Conservation (phyloP, 768 basidiomycete genomes). For the Amanita pallidorosea region DNA sequence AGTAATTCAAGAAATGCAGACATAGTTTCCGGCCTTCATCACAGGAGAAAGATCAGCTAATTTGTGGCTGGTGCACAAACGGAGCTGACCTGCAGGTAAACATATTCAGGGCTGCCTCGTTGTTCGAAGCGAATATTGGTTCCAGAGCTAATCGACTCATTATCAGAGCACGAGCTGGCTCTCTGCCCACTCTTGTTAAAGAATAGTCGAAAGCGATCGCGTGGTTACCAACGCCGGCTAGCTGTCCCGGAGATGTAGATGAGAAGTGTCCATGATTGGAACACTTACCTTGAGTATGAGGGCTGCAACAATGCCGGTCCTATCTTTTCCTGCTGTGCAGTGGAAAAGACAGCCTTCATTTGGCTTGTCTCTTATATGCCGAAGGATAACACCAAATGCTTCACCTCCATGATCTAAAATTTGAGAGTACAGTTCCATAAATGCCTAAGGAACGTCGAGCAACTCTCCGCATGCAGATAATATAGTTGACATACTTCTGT, state of each 20-base stretch:
- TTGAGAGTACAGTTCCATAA: slow-evolving; percentile 73
- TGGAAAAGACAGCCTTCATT: slow-evolving; percentile 60
- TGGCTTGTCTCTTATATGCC: slow-evolving; percentile 64
- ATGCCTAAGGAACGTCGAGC: slow-evolving; percentile 35
- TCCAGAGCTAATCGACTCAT: slow-evolving; percentile 59
- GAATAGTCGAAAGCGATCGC: slow-evolving; percentile 65
- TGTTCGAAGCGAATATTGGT: slow-evolving; percentile 63
- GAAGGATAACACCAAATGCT: slow-evolving; percentile 61
- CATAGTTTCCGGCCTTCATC: slow-evolving; percentile 62
- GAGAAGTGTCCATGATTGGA: slow-evolving; percentile 1
- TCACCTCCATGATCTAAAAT: slow-evolving; percentile 65
- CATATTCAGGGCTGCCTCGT: slow-evolving; percentile 74
- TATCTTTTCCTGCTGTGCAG: slow-evolving; percentile 81
- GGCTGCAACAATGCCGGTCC: slow-evolving; percentile 70
- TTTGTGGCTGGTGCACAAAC: not conserved
- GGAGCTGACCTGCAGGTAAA: slow-evolving; percentile 57
- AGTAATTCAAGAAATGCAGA: slow-evolving; percentile 53
- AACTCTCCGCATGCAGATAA: not conserved
- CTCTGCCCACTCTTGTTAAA: slow-evolving; percentile 68
- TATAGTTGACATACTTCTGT: slow-evolving; percentile 41
- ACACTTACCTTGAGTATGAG: slow-evolving; percentile 50
- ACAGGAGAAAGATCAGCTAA: not conserved
- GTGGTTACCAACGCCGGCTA: slow-evolving; percentile 61
- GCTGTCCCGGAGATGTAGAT: slow-evolving; percentile 26
- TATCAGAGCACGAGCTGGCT: slow-evolving; percentile 63